Conservation (phyloP, 208 protist genomes). For the Leishmania amazonensis region DNA sequence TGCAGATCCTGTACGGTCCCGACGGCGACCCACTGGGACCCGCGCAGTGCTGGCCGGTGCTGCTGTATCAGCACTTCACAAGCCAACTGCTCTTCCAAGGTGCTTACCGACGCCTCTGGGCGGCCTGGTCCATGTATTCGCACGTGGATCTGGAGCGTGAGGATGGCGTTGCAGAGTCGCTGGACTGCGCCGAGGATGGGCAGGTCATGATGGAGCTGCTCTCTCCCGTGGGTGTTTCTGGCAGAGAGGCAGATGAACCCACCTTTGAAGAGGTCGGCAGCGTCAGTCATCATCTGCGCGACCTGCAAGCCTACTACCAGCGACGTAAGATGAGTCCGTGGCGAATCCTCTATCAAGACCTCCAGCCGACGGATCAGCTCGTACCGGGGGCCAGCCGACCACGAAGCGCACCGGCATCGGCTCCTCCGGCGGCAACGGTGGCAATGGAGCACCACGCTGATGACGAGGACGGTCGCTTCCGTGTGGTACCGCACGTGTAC, state of each 20-base stretch:
- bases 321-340: constrained; percentile 47
- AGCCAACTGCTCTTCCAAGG: constrained; percentile 43
- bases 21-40: constrained; percentile 18
- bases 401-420: not conserved
- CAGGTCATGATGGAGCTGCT: constrained; percentile 27
- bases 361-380: constrained; percentile 18
- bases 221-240: constrained; percentile 1
- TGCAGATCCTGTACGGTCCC: constrained; percentile 10
- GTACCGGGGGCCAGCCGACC: not conserved
- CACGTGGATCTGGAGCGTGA: constrained; percentile 36
- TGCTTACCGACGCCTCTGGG: constrained; percentile 43
- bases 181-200: constrained; percentile 35
- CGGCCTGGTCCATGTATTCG: constrained; percentile 67
- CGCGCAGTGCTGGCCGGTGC: constrained; percentile 31
- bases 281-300: constrained; percentile 10
- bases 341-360: constrained; percentile 48
- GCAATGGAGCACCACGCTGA: not conserved
- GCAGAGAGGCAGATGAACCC: not conserved
- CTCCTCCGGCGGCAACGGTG: not conserved
- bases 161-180: constrained; percentile 38
- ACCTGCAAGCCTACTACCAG: constrained; percentile 45
- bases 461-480: constrained; percentile 6
- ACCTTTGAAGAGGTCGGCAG: not conserved
- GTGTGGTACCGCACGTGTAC: constrained; percentile 24
- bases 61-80: constrained; percentile 54